These are phyloP conservation scores for Verbena officinalis DNA, from an alignment of 257 asterid species.

Conservation along the genomic window DNA sequence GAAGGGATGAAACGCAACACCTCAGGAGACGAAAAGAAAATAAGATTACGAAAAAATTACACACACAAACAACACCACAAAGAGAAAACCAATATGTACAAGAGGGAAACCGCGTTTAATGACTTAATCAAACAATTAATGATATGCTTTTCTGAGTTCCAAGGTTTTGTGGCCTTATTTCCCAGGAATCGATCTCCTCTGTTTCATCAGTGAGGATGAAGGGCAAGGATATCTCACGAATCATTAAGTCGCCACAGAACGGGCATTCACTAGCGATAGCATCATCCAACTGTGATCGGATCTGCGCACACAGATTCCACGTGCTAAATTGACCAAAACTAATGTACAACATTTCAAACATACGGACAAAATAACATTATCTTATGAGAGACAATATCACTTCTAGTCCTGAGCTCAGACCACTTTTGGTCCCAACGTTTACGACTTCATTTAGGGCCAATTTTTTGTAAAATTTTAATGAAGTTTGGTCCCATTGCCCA, in stretches of 20 bases:
- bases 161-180: constrained; percentile 59
- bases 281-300: constrained; percentile 85
- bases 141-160: constrained; percentile 77
- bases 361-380: neutral
- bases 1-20: neutral
- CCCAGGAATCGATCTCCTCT: constrained; percentile 79
- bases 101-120: neutral
- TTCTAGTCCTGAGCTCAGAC: too few species aligned
- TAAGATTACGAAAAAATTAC: neutral
- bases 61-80: neutral
- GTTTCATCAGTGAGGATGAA: constrained; percentile 64
- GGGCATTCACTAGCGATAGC: constrained; percentile 97
- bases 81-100: constrained; percentile 18
- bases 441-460: too few species aligned
- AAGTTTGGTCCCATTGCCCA: too few species aligned
- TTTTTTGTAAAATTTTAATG: too few species aligned
- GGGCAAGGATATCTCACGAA: constrained; percentile 81
- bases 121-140: constrained; percentile 39
- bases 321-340: neutral
- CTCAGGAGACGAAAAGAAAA: neutral
- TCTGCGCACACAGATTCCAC: constrained; percentile 49
- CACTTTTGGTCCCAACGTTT: too few species aligned
- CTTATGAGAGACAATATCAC: too few species aligned
- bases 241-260: constrained; percentile 90
- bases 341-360: neutral